These are phyloP conservation scores for Salix dunnii DNA, from an alignment of 345 rosid genomes.

Conservation along the genomic window DNA sequence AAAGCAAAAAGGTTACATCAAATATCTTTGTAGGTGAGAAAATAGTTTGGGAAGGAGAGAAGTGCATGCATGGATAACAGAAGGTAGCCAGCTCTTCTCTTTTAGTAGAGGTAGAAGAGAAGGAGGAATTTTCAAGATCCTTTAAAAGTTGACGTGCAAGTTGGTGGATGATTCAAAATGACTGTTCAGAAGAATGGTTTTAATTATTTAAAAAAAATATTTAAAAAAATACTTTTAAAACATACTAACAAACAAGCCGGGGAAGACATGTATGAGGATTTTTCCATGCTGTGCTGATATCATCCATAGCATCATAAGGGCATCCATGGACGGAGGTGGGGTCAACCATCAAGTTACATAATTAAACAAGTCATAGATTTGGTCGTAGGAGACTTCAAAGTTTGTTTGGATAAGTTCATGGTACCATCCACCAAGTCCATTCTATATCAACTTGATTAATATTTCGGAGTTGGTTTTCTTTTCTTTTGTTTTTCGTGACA, in stretches of 20 bases:
- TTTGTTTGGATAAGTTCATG: background rate
- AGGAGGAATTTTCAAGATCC: background rate
- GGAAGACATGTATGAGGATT: too few species aligned
- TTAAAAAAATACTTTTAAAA: too few species aligned
- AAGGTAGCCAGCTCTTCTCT: background rate
- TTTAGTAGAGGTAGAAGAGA: background rate
- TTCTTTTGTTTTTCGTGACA: too few species aligned
- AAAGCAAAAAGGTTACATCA: too few species aligned
- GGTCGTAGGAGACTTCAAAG: background rate
- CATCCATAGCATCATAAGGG: conserved; percentile 3
- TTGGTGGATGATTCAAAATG: background rate
- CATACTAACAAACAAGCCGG: too few species aligned
- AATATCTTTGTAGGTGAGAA: too few species aligned
- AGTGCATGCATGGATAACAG: too few species aligned
- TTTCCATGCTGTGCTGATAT: background rate
- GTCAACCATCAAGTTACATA: background rate
- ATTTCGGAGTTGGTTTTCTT: background rate
- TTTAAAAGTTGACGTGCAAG: background rate
- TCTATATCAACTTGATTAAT: background rate
- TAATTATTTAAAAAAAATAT: too few species aligned
- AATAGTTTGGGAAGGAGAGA: too few species aligned
- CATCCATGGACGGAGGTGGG: background rate
- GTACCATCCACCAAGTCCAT: background rate
- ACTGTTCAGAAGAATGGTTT: too few species aligned
- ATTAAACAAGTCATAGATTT: background rate